These are phyloP conservation scores for Chaetomium fimeti DNA, from an alignment of 495 filamentous ascomycete genomes.

Conservation along the genomic window DNA sequence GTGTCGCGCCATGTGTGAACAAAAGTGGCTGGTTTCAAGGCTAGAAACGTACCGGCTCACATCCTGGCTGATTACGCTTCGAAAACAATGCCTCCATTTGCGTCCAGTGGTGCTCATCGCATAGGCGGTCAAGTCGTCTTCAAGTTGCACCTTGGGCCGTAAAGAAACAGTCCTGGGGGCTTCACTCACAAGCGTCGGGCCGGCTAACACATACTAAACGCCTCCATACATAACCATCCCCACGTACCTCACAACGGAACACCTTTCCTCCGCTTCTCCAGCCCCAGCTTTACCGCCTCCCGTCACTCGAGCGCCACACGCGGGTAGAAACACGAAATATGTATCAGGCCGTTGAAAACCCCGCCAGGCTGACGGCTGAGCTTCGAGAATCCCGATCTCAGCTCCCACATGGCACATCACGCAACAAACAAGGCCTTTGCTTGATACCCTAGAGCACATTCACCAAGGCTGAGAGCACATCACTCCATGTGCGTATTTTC, in stretches of 20 bases:
- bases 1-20: conserved; percentile 9
- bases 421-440: conserved; percentile 3
- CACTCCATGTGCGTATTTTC: not conserved
- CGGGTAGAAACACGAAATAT: conserved; percentile 27
- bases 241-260: not conserved
- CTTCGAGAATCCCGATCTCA: conserved; percentile 30
- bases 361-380: conserved; percentile 13
- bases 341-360: conserved; percentile 16
- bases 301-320: not conserved
- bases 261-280: not conserved
- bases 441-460: not conserved
- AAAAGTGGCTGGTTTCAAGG: not conserved
- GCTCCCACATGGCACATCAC: conserved; percentile 21
- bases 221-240: too few relatives aligned
- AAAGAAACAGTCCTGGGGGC: too few relatives aligned
- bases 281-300: not conserved
- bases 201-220: too few relatives aligned
- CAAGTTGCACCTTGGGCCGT: too few relatives aligned
- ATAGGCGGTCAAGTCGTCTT: not conserved
- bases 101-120: not conserved
- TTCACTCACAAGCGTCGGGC: too few relatives aligned
- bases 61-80: not conserved
- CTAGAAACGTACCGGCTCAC: not conserved
- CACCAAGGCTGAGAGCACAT: not conserved
- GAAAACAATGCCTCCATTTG: not conserved